phyloP scores from a whole-genome alignment of 768 basidiomycete genomes.

The Crepidotus variabilis region DNA sequence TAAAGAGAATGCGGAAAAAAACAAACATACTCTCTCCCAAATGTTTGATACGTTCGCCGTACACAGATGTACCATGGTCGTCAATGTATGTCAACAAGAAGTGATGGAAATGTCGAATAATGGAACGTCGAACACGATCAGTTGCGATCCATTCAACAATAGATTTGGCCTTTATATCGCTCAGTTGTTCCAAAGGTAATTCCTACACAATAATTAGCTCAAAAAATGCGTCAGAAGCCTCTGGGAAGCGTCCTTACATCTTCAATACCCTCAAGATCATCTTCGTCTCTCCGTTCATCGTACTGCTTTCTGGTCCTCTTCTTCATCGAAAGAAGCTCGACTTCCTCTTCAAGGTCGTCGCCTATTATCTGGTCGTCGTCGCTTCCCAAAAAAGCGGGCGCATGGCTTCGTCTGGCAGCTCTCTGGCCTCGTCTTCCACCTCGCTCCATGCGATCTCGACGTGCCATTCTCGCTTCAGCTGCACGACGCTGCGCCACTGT shows the following conservation, averaged over 20 bases:
- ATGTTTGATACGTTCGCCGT: slow-evolving; percentile 89
- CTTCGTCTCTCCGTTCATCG: slow-evolving; percentile 86
- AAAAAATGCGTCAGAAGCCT: neutral
- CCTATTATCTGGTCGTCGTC: slow-evolving; percentile 75
- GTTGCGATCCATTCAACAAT: slow-evolving; percentile 98
- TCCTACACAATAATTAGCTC: slow-evolving; percentile 48
- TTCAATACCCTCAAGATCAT: slow-evolving; percentile 87
- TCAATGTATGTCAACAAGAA: slow-evolving; percentile 97
- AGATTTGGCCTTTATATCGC: slow-evolving; percentile 96
- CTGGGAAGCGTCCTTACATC: slow-evolving; percentile 51
- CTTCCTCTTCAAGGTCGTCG: slow-evolving; percentile 66
- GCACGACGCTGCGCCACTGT: slow-evolving; percentile 69
- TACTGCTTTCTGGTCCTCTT: slow-evolving; percentile 85
- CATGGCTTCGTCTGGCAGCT: slow-evolving; percentile 74
- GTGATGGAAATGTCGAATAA: slow-evolving; percentile 88
- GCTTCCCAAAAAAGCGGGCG: slow-evolving; percentile 83
- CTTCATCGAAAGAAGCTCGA: slow-evolving; percentile 69
- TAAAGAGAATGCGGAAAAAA: neutral
- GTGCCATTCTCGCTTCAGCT: slow-evolving; percentile 85
- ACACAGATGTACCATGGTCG: slow-evolving; percentile 86
- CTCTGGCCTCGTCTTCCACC: slow-evolving; percentile 66
- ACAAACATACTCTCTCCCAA: slow-evolving; percentile 82
- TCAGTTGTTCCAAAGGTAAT: slow-evolving; percentile 90
- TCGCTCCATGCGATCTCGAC: slow-evolving; percentile 76
- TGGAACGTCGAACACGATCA: slow-evolving; percentile 85